phyloP scores from a whole-genome alignment of 768 basidiomycete species.

The Calocera viscosa region DNA sequence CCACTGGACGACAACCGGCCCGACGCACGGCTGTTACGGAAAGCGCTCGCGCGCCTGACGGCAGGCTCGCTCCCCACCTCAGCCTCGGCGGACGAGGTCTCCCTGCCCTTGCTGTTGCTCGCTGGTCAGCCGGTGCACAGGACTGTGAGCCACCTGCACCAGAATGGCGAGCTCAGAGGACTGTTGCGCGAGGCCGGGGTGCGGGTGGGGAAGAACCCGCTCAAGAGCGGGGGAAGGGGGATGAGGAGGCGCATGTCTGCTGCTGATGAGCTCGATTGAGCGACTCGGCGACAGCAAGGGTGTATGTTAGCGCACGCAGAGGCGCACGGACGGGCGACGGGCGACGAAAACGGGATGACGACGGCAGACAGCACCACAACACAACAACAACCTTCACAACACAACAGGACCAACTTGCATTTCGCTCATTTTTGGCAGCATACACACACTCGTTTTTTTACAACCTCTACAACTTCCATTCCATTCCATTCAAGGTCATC shows the following conservation, averaged over 20 bases:
- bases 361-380: no score
- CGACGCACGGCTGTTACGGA: neutral
- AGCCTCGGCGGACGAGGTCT: neutral
- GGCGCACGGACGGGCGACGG: no score
- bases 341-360: no score
- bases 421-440: no score
- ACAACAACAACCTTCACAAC: no score
- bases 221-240: conserved; percentile 10
- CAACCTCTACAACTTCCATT: no score
- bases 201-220: neutral
- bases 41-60: neutral
- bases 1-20: neutral
- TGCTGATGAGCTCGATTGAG: neutral
- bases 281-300: no score
- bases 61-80: neutral
- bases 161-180: neutral
- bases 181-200: neutral
- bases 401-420: no score
- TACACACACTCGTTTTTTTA: no score
- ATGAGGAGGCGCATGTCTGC: neutral
- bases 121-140: neutral
- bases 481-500: no score
- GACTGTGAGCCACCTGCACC: neutral
- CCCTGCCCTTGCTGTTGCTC: neutral
- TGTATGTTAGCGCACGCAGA: no score